phyloP scores from a whole-genome alignment of 176 grass and related monocot species.

The Bonia amplexicaulis region DNA sequence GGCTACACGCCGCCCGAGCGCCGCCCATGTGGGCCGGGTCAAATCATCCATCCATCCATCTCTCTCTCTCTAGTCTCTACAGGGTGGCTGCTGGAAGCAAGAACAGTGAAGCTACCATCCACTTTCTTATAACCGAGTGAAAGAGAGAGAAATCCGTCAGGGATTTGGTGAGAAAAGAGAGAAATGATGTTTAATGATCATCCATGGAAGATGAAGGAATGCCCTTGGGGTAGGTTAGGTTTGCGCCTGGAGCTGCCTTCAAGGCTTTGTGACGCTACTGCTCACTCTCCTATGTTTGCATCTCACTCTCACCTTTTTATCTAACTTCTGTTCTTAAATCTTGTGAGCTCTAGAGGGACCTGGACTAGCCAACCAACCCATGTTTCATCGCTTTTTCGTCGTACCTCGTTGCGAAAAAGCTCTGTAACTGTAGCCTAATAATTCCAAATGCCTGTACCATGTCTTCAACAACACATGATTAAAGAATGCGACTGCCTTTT shows the following conservation, averaged over 20 bases:
- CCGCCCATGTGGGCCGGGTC: too few relatives aligned
- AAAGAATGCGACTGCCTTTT: not conserved
- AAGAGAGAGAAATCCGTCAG: conserved; percentile 30
- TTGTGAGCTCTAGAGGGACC: not conserved
- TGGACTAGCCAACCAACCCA: conserved; percentile 29
- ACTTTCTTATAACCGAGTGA: too few relatives aligned
- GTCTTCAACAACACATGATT: conserved; percentile 19
- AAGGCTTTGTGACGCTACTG: conserved; percentile 22
- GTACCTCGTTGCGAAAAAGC: not conserved
- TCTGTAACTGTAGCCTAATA: not conserved
- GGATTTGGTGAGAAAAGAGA: conserved; percentile 30
- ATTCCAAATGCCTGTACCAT: conserved; percentile 11
- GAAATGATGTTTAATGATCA: not conserved
- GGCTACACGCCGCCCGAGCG: too few relatives aligned
- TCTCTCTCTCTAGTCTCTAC: too few relatives aligned
- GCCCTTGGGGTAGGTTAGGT: not conserved
- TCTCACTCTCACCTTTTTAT: conserved; percentile 7
- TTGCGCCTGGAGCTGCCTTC: conserved; percentile 37
- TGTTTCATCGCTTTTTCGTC: not conserved
- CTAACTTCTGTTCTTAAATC: conserved; percentile 13
- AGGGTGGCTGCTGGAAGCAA: too few relatives aligned
- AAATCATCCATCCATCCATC: too few relatives aligned
- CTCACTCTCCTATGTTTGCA: conserved; percentile 5
- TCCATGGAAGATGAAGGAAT: not conserved
- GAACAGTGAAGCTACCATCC: too few relatives aligned